phyloP scores from a whole-genome alignment of 2,329 filamentous ascomycete genomes.

The Apiospora rasikravindrae region DNA sequence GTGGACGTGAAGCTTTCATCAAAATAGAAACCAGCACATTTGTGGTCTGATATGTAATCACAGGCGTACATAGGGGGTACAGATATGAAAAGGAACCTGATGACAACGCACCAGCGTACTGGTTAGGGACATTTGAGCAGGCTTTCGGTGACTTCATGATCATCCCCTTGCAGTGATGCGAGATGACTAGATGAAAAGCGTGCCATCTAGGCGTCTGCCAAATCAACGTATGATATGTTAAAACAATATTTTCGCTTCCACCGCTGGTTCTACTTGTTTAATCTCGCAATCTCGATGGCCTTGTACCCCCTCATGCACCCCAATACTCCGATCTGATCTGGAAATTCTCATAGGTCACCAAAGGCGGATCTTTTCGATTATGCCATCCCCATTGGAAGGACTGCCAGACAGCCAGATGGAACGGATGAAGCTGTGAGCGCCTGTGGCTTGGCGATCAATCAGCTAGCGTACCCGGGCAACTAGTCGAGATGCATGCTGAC shows the following conservation, averaged over 20 bases:
- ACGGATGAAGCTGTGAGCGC: not conserved
- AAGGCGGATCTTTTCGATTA: not conserved
- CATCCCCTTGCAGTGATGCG: not conserved
- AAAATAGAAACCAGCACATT: not conserved
- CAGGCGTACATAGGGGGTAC: not conserved
- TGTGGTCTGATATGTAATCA: not conserved
- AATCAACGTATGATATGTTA: constrained; percentile 8
- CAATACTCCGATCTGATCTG: not conserved
- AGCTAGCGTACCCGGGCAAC: constrained; percentile 22
- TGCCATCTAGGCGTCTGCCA: not conserved
- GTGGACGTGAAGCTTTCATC: constrained; percentile 79
- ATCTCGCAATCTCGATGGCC: constrained; percentile 15
- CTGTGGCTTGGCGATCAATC: constrained; percentile 22
- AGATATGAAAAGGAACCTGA: not conserved
- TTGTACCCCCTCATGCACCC: not conserved
- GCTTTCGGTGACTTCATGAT: not conserved
- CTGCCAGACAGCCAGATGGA: constrained; percentile 9
- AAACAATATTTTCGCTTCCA: not conserved
- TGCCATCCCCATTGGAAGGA: not conserved
- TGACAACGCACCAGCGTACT: not conserved
- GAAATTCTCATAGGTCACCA: not conserved
- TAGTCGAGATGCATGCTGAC: constrained; percentile 34
- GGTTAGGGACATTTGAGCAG: not conserved
- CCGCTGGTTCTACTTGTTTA: not conserved
- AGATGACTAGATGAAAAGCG: not conserved